Conservation (phyloP, 371 early-diverging fungal genomes). For the Mucor indicus region DNA sequence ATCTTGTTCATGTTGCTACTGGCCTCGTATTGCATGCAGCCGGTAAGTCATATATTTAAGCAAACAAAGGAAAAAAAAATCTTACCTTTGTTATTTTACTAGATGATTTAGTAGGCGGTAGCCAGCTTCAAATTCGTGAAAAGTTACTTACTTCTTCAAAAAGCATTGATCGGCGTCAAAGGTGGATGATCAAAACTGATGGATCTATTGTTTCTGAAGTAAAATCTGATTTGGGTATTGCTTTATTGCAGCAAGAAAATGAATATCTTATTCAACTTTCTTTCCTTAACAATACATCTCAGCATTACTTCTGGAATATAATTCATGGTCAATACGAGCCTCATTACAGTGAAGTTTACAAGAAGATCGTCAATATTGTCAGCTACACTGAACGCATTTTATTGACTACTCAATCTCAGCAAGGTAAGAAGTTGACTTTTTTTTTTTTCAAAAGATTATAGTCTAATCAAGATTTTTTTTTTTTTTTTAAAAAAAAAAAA, state of each 20-base stretch:
- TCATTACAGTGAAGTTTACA: slow-evolving; percentile 26
- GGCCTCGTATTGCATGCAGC: slow-evolving; percentile 36
- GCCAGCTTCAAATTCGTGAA: slow-evolving; percentile 28
- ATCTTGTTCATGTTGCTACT: slow-evolving; percentile 47
- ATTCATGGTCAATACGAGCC: slow-evolving; percentile 28
- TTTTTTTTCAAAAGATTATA: too few species aligned
- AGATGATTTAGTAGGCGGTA: slow-evolving; percentile 31
- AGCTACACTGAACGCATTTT: slow-evolving; percentile 23
- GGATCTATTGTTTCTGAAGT: slow-evolving; percentile 30
- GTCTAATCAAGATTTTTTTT: too few species aligned
- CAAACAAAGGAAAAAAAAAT: neutral
- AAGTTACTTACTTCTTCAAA: slow-evolving; percentile 6
- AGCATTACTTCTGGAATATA: slow-evolving; percentile 32
- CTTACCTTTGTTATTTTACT: neutral
- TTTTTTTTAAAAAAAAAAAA: too few species aligned
- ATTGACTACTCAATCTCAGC: slow-evolving; percentile 13
- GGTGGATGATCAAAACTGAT: slow-evolving; percentile 40
- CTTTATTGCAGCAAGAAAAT: slow-evolving; percentile 16
- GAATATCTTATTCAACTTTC: slow-evolving; percentile 24
- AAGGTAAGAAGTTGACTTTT: too few species aligned
- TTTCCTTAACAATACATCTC: slow-evolving; percentile 14
- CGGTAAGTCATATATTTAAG: slow-evolving; percentile 24
- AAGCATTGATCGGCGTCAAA: slow-evolving; percentile 29
- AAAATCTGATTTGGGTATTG: slow-evolving; percentile 26
- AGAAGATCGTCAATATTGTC: slow-evolving; percentile 22